A percentile compares a stretch with the other conserved stretches of the same genome.
phyloP scores from a whole-genome alignment of 1,139 yeast genomes.

The Casaregolazyma suthepensis region DNA sequence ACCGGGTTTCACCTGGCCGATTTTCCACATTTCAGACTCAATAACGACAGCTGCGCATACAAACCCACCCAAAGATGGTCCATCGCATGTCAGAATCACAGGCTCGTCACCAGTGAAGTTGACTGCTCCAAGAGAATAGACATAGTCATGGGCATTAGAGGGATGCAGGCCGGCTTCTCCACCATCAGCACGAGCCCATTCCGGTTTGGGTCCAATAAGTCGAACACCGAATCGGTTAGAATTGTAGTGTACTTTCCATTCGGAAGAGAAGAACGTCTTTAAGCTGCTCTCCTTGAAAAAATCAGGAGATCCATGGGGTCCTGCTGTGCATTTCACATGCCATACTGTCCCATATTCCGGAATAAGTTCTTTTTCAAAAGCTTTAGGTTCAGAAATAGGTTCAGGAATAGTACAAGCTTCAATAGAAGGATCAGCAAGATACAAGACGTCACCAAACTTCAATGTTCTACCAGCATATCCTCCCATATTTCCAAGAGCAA shows the following conservation, averaged over 20 bases:
- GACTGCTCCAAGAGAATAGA: slow-evolving; percentile 91
- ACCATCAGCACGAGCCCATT: slow-evolving; percentile 96
- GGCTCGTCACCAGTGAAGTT: slow-evolving; percentile 99
- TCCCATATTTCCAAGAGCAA: slow-evolving; percentile 90
- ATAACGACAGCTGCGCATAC: slow-evolving; percentile 95
- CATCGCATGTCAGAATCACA: slow-evolving; percentile 92
- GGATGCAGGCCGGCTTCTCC: slow-evolving; percentile 99
- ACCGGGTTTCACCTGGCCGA: slow-evolving; percentile 96
- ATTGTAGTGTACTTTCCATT: slow-evolving; percentile 95
- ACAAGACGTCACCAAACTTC: slow-evolving; percentile 86
- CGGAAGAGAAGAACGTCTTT: slow-evolving; percentile 61
- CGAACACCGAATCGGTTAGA: slow-evolving; percentile 95
- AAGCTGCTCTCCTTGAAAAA: slow-evolving; percentile 77
- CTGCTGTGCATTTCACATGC: slow-evolving; percentile 90
- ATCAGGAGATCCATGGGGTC: slow-evolving; percentile 97
- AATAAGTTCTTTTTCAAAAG: slow-evolving; percentile 51
- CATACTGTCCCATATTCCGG: slow-evolving; percentile 62
- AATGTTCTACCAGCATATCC: slow-evolving; percentile 90
- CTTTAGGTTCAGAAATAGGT: slow-evolving; percentile 58
- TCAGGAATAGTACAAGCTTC: slow-evolving; percentile 64
- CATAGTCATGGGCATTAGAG: slow-evolving; percentile 95
- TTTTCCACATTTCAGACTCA: slow-evolving; percentile 96
- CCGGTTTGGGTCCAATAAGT: slow-evolving; percentile 90
- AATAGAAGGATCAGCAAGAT: slow-evolving; percentile 71
- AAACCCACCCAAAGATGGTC: slow-evolving; percentile 95